phyloP scores from a whole-genome alignment of 2,329 filamentous ascomycete species.

The Neospermospora avenae region DNA sequence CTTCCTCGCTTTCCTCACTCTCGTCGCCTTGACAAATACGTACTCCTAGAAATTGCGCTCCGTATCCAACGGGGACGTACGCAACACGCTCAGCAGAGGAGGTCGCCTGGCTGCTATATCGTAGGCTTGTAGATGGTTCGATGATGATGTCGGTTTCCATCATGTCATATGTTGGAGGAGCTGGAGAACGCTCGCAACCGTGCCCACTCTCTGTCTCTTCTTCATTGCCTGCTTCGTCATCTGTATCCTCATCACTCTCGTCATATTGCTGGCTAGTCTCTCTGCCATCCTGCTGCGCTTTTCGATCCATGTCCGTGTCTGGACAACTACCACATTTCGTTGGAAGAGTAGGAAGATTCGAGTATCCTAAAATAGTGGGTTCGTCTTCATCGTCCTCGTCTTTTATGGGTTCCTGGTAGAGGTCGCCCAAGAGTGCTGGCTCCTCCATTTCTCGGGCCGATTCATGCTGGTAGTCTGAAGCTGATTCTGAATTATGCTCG shows the following conservation, averaged over 20 bases:
- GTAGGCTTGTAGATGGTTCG: neutral
- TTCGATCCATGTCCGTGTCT: too few species aligned
- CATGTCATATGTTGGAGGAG: neutral
- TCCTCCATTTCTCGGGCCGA: too few species aligned
- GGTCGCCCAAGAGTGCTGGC: neutral
- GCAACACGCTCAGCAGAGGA: neutral
- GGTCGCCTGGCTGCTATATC: neutral
- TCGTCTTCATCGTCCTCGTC: neutral
- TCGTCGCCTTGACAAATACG: neutral
- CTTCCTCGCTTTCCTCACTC: conserved; percentile 7
- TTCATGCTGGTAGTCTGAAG: too few species aligned
- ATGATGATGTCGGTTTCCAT: neutral
- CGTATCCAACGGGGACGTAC: neutral
- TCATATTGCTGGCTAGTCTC: too few species aligned
- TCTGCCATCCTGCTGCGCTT: too few species aligned
- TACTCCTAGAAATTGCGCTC: neutral
- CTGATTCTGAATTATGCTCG: too few species aligned
- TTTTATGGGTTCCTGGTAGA: neutral
- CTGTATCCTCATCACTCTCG: too few species aligned
- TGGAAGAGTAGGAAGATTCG: too few species aligned
- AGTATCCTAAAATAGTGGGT: too few species aligned
- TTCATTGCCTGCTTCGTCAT: too few species aligned
- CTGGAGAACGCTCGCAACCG: neutral
- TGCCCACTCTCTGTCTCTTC: too few species aligned
- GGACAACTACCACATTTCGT: too few species aligned